A percentile compares a stretch with the other conserved stretches of the same genome.
These are phyloP conservation scores for Debaryomycetaceae sp. DNA, from an alignment of 1,139 yeast species.

Conservation along the genomic window DNA sequence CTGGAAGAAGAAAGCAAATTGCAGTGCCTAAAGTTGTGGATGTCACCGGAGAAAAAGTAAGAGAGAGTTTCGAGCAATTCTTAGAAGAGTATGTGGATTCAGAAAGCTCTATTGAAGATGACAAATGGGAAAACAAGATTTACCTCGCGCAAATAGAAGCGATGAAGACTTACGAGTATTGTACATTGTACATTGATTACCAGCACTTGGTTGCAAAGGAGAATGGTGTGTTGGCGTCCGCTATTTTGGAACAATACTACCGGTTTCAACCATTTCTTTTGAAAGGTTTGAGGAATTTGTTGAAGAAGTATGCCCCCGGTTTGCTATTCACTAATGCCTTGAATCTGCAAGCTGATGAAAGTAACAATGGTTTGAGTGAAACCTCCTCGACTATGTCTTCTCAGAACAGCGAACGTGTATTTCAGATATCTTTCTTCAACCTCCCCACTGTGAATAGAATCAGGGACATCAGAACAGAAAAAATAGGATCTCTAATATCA, in stretches of 20 bases:
- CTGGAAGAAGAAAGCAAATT: conserved; percentile 50
- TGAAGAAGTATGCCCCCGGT: conserved; percentile 74
- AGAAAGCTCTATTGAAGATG: conserved; percentile 29
- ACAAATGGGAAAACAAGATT: conserved; percentile 49
- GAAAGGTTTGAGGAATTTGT: conserved; percentile 67
- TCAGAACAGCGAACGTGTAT: conserved; percentile 62
- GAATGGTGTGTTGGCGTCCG: conserved; percentile 86
- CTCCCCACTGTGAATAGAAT: conserved; percentile 80
- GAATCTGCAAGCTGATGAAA: conserved; percentile 22
- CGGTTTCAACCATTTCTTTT: conserved; percentile 85
- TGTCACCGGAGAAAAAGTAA: conserved; percentile 88
- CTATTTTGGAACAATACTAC: conserved; percentile 86
- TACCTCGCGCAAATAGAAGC: conserved; percentile 81
- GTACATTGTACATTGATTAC: conserved; percentile 83
- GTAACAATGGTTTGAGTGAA: conserved; percentile 8
- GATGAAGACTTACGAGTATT: conserved; percentile 71
- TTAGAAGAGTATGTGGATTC: conserved; percentile 59
- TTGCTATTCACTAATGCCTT: conserved; percentile 51
- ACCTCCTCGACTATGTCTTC: conserved; percentile 23
- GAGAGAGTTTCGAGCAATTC: conserved; percentile 86
- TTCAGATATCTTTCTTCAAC: conserved; percentile 88
- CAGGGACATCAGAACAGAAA: conserved; percentile 86
- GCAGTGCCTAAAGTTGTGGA: conserved; percentile 86
- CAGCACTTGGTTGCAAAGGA: conserved; percentile 72
- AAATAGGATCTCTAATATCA: conserved; percentile 79